phyloP scores from a whole-genome alignment of 1,139 yeast genomes.

The Taphrina betulina region DNA sequence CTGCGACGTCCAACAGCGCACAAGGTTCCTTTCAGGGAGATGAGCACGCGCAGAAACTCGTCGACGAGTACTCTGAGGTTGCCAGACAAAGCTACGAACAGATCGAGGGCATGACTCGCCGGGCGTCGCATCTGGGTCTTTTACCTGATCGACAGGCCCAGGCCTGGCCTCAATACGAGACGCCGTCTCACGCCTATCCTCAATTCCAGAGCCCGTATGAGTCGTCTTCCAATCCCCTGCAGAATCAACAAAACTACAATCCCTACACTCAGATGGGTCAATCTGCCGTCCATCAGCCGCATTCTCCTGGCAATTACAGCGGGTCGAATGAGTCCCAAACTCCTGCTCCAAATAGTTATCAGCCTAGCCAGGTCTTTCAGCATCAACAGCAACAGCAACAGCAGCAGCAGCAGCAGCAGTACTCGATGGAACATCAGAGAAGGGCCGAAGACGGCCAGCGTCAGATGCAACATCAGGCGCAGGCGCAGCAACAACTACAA shows the following conservation, averaged over 20 bases:
- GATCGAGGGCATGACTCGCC: conserved; percentile 29
- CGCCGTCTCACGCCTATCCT: conserved; percentile 1
- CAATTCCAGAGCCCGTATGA: conserved; percentile 4
- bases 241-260: neutral
- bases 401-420: conserved; percentile 24
- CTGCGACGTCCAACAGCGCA: neutral
- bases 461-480: conserved; percentile 1
- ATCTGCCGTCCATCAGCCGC: neutral
- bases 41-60: conserved; percentile 33
- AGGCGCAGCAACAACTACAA: conserved; percentile 34
- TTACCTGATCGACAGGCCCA: conserved; percentile 4
- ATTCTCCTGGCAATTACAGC: conserved; percentile 17
- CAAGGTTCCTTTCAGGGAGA: neutral
- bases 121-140: conserved; percentile 31
- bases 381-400: conserved; percentile 8
- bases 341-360: conserved; percentile 3
- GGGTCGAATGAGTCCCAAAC: conserved; percentile 11
- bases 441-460: too few relatives aligned
- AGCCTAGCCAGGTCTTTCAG: conserved; percentile 12
- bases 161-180: conserved; percentile 15
- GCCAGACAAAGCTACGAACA: conserved; percentile 33
- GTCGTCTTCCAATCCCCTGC: neutral
- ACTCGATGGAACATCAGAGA: conserved; percentile 11
- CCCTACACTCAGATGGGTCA: conserved; percentile 2
- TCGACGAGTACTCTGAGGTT: conserved; percentile 31